Evolutionary conservation across 2,329 filamentous ascomycete species (phyloP).

Genomic region (Aquanectria penicillioides): DNA sequence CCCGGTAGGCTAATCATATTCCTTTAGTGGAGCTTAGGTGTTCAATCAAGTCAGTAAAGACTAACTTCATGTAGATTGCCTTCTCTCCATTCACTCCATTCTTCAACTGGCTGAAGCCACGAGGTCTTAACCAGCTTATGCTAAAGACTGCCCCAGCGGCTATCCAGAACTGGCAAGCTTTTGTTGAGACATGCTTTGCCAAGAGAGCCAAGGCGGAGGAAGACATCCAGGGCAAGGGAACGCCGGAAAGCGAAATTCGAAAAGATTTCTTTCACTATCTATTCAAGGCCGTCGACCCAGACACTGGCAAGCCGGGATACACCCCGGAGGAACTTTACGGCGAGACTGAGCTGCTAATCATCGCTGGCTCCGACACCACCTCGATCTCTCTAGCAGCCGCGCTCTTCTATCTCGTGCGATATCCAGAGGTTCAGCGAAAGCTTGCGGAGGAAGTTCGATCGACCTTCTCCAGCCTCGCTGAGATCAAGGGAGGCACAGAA

Average conservation of each 20-base stretch:
- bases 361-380: constrained; percentile 35
- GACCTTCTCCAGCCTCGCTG: constrained; percentile 17
- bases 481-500: constrained; percentile 19
- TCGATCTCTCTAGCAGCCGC: constrained; percentile 27
- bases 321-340: constrained; percentile 34
- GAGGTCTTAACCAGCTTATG: constrained; percentile 34
- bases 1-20: too few species aligned
- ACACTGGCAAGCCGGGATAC: constrained; percentile 36
- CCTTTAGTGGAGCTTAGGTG: too few species aligned
- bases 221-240: background rate
- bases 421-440: constrained; percentile 19
- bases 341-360: constrained; percentile 37
- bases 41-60: background rate
- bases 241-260: constrained; percentile 14
- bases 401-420: constrained; percentile 33
- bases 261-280: constrained; percentile 42
- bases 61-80: constrained; percentile 23
- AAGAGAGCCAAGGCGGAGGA: constrained; percentile 29
- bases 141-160: constrained; percentile 26
- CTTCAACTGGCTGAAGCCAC: constrained; percentile 40
- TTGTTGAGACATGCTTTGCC: constrained; percentile 32
- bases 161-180: constrained; percentile 29
- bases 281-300: constrained; percentile 32
- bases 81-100: constrained; percentile 32
- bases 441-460: constrained; percentile 22